Evolutionary conservation across 225 moss, liverwort and hornwort genomes (phyloP), one percentile per base, ranked within the genome.

Genomic region (Pleurozium schreberi): DNA sequence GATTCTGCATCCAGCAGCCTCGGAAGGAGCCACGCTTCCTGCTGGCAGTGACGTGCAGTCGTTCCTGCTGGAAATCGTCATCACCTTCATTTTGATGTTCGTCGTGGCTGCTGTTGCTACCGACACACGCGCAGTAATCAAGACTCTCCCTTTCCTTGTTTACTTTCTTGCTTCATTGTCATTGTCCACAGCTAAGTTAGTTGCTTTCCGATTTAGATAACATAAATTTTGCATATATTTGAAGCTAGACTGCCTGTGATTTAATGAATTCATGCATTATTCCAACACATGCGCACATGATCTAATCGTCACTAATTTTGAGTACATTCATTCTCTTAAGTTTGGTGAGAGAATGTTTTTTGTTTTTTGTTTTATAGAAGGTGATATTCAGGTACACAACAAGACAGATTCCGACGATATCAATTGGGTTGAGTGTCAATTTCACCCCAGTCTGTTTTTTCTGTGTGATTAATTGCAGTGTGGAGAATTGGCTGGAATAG

Each of bases 31-130:
- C 22, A 95, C 96, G 1, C 58, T 94, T 4, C 98, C 96, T 7
- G 83, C 90, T 0, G 97, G 97, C 64, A 92, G 80, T 79, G 90
- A 90, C 42, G 2, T 83, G 49, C 96, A 97, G 76, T 95, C 97
- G 28, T 87, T 96, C 22, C 87, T 94, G 18, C 59, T 98, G 75
- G 98, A 98, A 87, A 87, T 95, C 43, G 91, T 97, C 90, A 93
- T 95, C 90, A 96, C 96, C 19, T 98, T 96, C 90, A 94, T 96
- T 80, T 92, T 98, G 84, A 98, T 98, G 97, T 97, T 98, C 85
- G 96, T 97, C 58, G 94, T 97, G 33, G 93, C 96, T 67, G 95
- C 96, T 8, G 96, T 96, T 28, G 92, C 97, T 1, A 98, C 98
- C 27, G 96, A 97, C 52, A 95, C 96, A 79, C 90, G 95, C 70